phyloP scores from a whole-genome alignment of 176 grass and related monocot genomes.

The Rhipidocladum racemiflorum region DNA sequence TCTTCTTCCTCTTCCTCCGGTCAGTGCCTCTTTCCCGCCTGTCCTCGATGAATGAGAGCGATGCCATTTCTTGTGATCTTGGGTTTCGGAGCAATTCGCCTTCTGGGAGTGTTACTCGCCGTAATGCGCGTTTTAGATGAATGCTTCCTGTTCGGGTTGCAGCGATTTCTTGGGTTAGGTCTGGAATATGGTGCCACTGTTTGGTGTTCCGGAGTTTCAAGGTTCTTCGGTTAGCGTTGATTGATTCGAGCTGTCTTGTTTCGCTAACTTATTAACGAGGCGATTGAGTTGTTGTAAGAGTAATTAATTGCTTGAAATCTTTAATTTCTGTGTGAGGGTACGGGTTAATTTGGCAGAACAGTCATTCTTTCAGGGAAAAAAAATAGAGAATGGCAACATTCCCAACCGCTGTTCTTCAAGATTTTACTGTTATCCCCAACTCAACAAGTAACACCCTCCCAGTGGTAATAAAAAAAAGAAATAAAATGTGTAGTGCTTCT shows the following conservation, averaged over 20 bases:
- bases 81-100: too few species aligned
- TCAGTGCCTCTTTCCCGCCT: not conserved
- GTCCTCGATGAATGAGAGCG: not conserved
- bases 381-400: too few species aligned
- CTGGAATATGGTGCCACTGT: not conserved
- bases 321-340: too few species aligned
- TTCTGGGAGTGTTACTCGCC: too few species aligned
- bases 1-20: slow-evolving; percentile 17
- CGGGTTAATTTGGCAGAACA: too few species aligned
- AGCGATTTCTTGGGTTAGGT: not conserved
- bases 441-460: not conserved
- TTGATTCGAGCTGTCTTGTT: not conserved
- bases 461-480: not conserved
- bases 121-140: not conserved
- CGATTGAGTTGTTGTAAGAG: not conserved
- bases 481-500: not conserved
- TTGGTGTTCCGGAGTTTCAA: not conserved
- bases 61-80: not conserved
- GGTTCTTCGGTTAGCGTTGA: not conserved
- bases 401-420: too few species aligned
- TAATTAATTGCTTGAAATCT: too few species aligned
- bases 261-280: not conserved
- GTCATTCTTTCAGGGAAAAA: too few species aligned
- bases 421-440: not conserved
- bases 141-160: not conserved